Evolutionary conservation across 1,284 basidiomycete genomes (phyloP).

Genomic region (Apiotrichum veenhuisii): DNA sequence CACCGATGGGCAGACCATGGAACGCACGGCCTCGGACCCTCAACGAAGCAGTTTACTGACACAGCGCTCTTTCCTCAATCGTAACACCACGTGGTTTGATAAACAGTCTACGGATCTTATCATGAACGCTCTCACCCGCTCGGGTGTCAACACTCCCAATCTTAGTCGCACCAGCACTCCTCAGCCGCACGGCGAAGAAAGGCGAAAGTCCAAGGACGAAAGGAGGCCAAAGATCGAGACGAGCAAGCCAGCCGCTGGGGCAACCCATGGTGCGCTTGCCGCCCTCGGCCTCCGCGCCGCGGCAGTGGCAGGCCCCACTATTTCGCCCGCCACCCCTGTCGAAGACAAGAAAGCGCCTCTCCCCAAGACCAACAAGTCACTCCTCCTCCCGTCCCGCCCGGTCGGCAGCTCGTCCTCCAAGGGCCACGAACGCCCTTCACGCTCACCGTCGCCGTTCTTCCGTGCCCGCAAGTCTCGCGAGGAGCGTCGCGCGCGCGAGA

Average conservation of each 20-base stretch:
- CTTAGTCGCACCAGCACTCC: not conserved
- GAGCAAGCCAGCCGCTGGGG: conserved; percentile 21
- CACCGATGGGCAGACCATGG: not conserved
- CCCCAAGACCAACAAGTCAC: not conserved
- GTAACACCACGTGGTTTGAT: not conserved
- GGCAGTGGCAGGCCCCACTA: conserved; percentile 23
- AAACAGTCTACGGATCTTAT: conserved; percentile 20
- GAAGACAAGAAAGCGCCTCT: not conserved
- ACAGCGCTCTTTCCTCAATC: conserved; percentile 8
- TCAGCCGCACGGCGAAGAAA: not conserved
- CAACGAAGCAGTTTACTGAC: conserved; percentile 9
- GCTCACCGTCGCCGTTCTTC: conserved; percentile 48
- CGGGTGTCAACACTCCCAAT: too few species aligned
- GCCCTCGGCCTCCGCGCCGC: conserved; percentile 37
- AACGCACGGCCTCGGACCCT: not conserved
- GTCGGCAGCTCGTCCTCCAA: not conserved
- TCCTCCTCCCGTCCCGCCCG: conserved; percentile 21
- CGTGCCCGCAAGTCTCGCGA: conserved; percentile 41
- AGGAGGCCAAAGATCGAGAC: not conserved
- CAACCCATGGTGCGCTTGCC: conserved; percentile 40
- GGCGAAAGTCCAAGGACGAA: not conserved
- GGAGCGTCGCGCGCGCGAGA: conserved; percentile 50
- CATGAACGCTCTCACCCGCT: conserved; percentile 9
- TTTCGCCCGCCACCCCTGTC: conserved; percentile 2
- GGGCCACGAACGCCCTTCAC: conserved; percentile 9